These are phyloP conservation scores for Emericellopsis atlantica DNA, from an alignment of 2,329 filamentous ascomycete genomes.

Conservation along the genomic window DNA sequence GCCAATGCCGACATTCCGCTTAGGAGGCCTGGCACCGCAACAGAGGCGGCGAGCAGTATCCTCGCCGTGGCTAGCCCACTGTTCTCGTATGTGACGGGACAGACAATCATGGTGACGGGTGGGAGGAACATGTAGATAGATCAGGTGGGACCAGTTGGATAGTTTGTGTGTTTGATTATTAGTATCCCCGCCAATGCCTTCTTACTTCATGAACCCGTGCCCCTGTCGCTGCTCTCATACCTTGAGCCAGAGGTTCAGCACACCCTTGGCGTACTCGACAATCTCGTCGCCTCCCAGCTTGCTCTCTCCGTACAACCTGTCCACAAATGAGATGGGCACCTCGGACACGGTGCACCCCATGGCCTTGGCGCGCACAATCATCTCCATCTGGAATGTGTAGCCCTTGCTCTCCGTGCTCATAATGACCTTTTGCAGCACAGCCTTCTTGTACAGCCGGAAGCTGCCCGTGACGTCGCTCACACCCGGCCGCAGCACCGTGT, in stretches of 20 bases:
- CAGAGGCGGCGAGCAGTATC: slow-evolving; percentile 68
- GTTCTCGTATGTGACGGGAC: slow-evolving; percentile 74
- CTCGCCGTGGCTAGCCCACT: slow-evolving; percentile 70
- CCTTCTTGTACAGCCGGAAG: slow-evolving; percentile 89
- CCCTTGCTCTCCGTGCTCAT: slow-evolving; percentile 86
- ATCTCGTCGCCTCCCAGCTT: slow-evolving; percentile 95
- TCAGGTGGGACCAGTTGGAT: too few relatives aligned
- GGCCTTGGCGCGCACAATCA: slow-evolving; percentile 94
- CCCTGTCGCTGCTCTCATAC: slow-evolving; percentile 32
- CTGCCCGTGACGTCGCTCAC: slow-evolving; percentile 93
- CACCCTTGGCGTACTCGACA: slow-evolving; percentile 86
- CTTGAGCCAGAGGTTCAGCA: slow-evolving; percentile 65
- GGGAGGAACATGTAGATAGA: slow-evolving; percentile 46
- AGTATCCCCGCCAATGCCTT: slow-evolving; percentile 14
- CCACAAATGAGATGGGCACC: slow-evolving; percentile 93
- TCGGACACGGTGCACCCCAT: slow-evolving; percentile 92
- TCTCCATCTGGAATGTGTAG: slow-evolving; percentile 99
- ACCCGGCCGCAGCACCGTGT: slow-evolving; percentile 83
- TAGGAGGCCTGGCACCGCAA: slow-evolving; percentile 61
- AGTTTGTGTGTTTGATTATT: slow-evolving; percentile 6
- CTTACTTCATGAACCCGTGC: slow-evolving; percentile 14
- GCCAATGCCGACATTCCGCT: slow-evolving; percentile 63
- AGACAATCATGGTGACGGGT: slow-evolving; percentile 79
- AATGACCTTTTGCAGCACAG: slow-evolving; percentile 76
- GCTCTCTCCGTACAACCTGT: slow-evolving; percentile 86